These are phyloP conservation scores for Plasmodium malariae DNA, from an alignment of 169 alveolate genomes.

Conservation along the genomic window DNA sequence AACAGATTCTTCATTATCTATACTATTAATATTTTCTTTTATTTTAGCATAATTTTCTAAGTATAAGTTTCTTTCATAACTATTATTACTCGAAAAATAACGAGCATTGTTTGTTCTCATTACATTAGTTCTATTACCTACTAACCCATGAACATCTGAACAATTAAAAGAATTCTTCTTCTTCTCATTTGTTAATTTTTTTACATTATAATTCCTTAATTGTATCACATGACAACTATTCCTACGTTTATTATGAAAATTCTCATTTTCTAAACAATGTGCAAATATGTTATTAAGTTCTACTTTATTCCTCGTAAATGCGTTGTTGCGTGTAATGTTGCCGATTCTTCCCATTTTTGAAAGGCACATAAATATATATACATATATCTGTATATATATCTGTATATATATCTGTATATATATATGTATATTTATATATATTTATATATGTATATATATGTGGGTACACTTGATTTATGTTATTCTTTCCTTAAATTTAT, in stretches of 20 bases:
- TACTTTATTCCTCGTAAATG: slow-evolving; percentile 4
- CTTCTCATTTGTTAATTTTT: slow-evolving; percentile 26
- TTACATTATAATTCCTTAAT: slow-evolving; percentile 7
- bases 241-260: slow-evolving; percentile 6
- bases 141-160: neutral
- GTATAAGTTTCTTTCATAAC: slow-evolving; percentile 41
- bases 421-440: neutral
- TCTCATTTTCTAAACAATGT: neutral
- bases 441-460: too few relatives aligned
- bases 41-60: slow-evolving; percentile 55
- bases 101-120: neutral
- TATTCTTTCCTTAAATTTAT: too few relatives aligned
- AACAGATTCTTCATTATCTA: slow-evolving; percentile 71
- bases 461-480: too few relatives aligned
- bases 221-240: slow-evolving; percentile 3
- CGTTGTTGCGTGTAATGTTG: neutral
- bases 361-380: neutral
- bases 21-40: slow-evolving; percentile 54
- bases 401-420: neutral
- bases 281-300: neutral
- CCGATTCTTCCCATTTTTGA: slow-evolving; percentile 22
- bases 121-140: neutral
- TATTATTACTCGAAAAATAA: slow-evolving; percentile 41
- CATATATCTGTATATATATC: neutral
- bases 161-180: slow-evolving; percentile 8